Conservation (phyloP, 2,329 filamentous ascomycete species). For the Alternaria conjuncta region DNA sequence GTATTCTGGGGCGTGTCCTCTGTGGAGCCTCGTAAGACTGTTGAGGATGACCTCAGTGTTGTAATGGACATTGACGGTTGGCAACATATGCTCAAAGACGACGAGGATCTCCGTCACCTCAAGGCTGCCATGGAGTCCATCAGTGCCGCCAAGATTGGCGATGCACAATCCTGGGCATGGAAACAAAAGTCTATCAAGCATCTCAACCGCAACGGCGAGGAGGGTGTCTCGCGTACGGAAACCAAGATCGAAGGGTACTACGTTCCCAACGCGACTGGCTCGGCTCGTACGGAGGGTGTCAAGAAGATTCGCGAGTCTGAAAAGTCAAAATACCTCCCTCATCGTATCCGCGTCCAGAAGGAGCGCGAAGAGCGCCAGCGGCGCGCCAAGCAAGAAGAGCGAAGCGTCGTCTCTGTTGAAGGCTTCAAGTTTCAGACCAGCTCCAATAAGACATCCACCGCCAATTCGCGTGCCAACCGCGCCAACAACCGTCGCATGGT, state of each 20-base stretch:
- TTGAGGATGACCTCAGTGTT: slow-evolving; percentile 69
- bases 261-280: slow-evolving; percentile 83
- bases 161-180: slow-evolving; percentile 70
- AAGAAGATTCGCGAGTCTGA: slow-evolving; percentile 97
- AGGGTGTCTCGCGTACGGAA: slow-evolving; percentile 60
- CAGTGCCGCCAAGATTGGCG: slow-evolving; percentile 58
- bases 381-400: slow-evolving; percentile 68
- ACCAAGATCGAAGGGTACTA: slow-evolving; percentile 73
- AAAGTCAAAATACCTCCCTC: slow-evolving; percentile 96
- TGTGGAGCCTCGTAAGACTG: slow-evolving; percentile 66
- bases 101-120: slow-evolving; percentile 68
- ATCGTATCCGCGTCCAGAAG: slow-evolving; percentile 95
- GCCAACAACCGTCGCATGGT: slow-evolving; percentile 94
- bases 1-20: slow-evolving; percentile 67
- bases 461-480: slow-evolving; percentile 89
- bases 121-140: slow-evolving; percentile 58
- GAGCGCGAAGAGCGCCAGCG: slow-evolving; percentile 90
- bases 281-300: slow-evolving; percentile 88
- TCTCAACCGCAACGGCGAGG: slow-evolving; percentile 65
- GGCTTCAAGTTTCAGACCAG: slow-evolving; percentile 66
- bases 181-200: slow-evolving; percentile 75
- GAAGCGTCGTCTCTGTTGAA: slow-evolving; percentile 40
- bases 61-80: slow-evolving; percentile 74
- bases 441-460: slow-evolving; percentile 82
- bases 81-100: slow-evolving; percentile 72